Conservation (phyloP, 306 rosid species). For the Prinsepia uniflora region DNA sequence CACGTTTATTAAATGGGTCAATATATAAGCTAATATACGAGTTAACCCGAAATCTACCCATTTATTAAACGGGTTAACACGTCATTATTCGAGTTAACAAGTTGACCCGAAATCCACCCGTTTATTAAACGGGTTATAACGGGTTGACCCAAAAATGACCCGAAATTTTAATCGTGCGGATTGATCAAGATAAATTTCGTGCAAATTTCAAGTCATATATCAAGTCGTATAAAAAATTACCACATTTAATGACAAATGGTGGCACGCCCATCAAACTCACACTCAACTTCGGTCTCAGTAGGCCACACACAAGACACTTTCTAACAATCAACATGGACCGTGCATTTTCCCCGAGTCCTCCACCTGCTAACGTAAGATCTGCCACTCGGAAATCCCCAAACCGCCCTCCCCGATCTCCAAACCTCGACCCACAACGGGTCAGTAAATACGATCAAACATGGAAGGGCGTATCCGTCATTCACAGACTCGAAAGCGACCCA, state of each 20-base stretch:
- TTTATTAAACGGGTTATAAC: no score
- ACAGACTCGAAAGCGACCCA: slow-evolving; percentile 20
- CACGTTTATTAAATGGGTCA: no score
- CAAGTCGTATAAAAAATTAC: no score
- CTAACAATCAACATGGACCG: slow-evolving; percentile 19
- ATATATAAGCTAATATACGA: no score
- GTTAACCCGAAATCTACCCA: no score
- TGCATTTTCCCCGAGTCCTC: not conserved
- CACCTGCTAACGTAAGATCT: slow-evolving; percentile 20
- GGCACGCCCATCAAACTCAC: not conserved
- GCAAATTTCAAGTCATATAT: no score
- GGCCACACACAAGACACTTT: not conserved
- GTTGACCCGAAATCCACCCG: no score
- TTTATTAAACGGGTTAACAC: no score
- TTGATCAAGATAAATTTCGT: no score
- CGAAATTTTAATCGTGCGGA: no score
- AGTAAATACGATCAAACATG: not conserved
- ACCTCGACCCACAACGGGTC: not conserved
- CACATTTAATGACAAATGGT: not conserved
- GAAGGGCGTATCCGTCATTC: slow-evolving; percentile 11
- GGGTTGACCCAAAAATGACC: no score
- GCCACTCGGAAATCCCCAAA: slow-evolving; percentile 19
- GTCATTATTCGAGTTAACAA: no score
- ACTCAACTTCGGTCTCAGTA: not conserved
- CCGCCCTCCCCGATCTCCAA: slow-evolving; percentile 2